phyloP scores from a whole-genome alignment of 164 flowering plant species.

The Vitis cinerea region DNA sequence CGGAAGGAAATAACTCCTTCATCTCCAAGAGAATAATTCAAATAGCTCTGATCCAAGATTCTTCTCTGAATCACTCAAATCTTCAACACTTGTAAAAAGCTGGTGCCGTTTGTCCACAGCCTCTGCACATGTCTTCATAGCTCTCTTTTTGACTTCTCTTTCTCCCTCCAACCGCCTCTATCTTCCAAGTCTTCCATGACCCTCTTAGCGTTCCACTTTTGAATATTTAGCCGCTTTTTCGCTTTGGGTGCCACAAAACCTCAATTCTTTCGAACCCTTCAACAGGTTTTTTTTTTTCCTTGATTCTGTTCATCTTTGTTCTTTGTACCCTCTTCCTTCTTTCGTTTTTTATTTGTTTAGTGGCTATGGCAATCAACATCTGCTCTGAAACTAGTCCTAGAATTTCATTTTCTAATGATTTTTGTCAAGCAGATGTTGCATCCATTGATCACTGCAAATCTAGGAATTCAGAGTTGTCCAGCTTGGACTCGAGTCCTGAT shows the following conservation, averaged over 20 bases:
- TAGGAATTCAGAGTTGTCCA: conserved; percentile 6
- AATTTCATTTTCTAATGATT: conserved; percentile 35
- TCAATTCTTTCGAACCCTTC: background rate
- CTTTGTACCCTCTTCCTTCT: background rate
- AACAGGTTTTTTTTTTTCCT: background rate
- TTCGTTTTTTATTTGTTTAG: background rate
- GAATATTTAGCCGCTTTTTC: background rate
- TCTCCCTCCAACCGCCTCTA: background rate
- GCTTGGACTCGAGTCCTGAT: conserved; percentile 22
- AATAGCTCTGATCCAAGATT: background rate
- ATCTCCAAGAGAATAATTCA: background rate
- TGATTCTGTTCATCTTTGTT: background rate
- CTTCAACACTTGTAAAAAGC: conserved; percentile 4
- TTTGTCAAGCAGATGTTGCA: conserved; percentile 9
- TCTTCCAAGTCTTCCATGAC: background rate
- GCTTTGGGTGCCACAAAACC: background rate
- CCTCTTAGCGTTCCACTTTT: conserved; percentile 11
- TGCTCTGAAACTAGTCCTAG: conserved; percentile 37
- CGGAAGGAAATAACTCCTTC: background rate
- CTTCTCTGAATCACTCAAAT: background rate
- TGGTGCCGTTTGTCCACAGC: background rate
- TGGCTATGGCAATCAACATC: conserved; percentile 15
- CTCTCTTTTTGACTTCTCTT: conserved; percentile 12
- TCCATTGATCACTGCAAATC: background rate
- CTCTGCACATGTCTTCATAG: background rate